Evolutionary conservation across 345 rosid species (phyloP).

Genomic region (Acer negundo): DNA sequence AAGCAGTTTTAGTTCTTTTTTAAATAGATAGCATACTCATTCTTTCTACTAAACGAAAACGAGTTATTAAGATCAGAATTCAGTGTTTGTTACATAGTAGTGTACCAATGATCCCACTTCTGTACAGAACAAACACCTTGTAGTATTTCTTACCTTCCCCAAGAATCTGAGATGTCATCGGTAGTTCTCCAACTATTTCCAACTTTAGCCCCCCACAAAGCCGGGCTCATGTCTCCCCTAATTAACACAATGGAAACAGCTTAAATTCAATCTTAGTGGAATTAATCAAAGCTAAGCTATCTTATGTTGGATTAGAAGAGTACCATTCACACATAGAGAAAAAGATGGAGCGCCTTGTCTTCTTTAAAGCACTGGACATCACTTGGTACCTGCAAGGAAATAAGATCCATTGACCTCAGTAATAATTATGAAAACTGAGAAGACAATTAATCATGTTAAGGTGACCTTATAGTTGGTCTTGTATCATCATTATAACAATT

Average conservation of each 20-base stretch:
- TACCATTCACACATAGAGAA: constrained; percentile 52
- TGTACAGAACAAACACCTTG: neutral
- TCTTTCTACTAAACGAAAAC: no score
- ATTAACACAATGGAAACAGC: neutral
- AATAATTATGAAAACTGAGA: no score
- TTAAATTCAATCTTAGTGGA: neutral
- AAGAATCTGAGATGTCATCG: constrained; percentile 27
- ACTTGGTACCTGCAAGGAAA: constrained; percentile 10
- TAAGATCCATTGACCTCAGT: no score
- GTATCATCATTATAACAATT: constrained; percentile 34
- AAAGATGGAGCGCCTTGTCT: constrained; percentile 41
- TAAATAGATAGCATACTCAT: no score
- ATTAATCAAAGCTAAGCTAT: neutral
- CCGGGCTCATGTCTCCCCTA: constrained; percentile 27
- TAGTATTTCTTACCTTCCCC: constrained; percentile 19
- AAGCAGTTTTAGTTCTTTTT: neutral
- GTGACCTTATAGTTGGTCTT: constrained; percentile 32
- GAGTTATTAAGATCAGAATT: no score
- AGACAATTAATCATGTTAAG: neutral
- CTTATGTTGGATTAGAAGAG: neutral
- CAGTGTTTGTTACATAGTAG: no score
- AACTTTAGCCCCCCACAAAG: constrained; percentile 23
- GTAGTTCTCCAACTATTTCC: constrained; percentile 35
- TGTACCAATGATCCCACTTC: neutral
- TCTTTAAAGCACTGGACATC: constrained; percentile 39